These are phyloP conservation scores for Cephaloascus albidus DNA, from an alignment of 805 yeast genomes.

Conservation along the genomic window DNA sequence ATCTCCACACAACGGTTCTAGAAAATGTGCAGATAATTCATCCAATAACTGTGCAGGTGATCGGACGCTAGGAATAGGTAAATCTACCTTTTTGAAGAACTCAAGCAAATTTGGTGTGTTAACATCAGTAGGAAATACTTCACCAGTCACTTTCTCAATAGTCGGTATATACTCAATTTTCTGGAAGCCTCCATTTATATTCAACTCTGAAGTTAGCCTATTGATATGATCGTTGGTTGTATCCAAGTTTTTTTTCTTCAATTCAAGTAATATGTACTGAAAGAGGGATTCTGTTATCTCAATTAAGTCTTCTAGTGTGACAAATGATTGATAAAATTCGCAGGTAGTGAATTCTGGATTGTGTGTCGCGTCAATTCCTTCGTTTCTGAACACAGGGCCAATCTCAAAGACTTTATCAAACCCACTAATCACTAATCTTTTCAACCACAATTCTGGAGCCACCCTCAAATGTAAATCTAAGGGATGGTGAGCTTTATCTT, in stretches of 20 bases:
- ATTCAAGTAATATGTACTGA: slow-evolving; percentile 20
- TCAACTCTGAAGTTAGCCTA: neutral
- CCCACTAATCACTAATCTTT: slow-evolving; percentile 74
- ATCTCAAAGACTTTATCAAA: slow-evolving; percentile 82
- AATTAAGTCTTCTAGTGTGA: slow-evolving; percentile 60
- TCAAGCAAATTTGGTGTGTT: slow-evolving; percentile 26
- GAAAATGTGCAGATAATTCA: slow-evolving; percentile 43
- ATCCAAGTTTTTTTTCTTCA: slow-evolving; percentile 6
- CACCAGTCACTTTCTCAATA: slow-evolving; percentile 45
- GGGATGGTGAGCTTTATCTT: slow-evolving; percentile 12
- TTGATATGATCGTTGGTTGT: neutral
- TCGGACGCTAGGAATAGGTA: slow-evolving; percentile 22
- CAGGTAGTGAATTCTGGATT: slow-evolving; percentile 91
- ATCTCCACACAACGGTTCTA: slow-evolving; percentile 54
- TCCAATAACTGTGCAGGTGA: slow-evolving; percentile 60
- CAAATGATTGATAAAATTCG: slow-evolving; percentile 77
- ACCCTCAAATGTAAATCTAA: slow-evolving; percentile 57
- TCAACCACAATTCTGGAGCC: slow-evolving; percentile 95
- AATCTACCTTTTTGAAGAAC: slow-evolving; percentile 27
- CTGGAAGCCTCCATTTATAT: slow-evolving; percentile 13
- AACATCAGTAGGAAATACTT: slow-evolving; percentile 34
- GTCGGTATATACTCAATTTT: slow-evolving; percentile 60
- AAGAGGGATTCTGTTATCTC: slow-evolving; percentile 52
- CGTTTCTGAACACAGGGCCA: slow-evolving; percentile 82
- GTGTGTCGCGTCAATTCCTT: slow-evolving; percentile 87